Conservation (phyloP, 371 early-diverging fungal species). For the Mortierella sp. region DNA sequence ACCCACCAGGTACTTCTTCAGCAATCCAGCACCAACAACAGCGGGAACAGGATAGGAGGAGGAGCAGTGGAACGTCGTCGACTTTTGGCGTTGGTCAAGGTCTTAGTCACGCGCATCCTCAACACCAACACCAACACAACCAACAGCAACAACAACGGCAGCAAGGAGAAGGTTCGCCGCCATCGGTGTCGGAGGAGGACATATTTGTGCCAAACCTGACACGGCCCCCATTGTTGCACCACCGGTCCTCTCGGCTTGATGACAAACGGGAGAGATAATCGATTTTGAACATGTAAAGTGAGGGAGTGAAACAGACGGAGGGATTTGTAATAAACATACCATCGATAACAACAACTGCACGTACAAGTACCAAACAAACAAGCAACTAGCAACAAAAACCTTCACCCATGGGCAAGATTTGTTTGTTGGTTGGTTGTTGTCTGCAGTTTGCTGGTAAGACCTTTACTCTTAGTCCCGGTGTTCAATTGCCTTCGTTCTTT, state of each 20-base stretch:
- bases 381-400: neutral
- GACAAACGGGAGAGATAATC: neutral
- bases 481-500: no score
- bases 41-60: neutral
- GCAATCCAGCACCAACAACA: neutral
- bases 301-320: neutral
- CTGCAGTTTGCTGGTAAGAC: no score
- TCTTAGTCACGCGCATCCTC: neutral
- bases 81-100: neutral
- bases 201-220: slow-evolving; percentile 1
- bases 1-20: no score
- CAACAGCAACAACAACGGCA: no score
- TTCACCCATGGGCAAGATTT: neutral
- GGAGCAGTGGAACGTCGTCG: neutral
- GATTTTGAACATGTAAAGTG: neutral
- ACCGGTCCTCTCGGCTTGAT: neutral
- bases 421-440: neutral
- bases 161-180: neutral
- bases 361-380: neutral
- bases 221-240: neutral
- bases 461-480: no score
- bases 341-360: neutral
- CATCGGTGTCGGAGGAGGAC: neutral
- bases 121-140: neutral
- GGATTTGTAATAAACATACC: neutral